phyloP scores from a whole-genome alignment of 1,139 yeast species.

The Debaryomycetaceae sp. region DNA sequence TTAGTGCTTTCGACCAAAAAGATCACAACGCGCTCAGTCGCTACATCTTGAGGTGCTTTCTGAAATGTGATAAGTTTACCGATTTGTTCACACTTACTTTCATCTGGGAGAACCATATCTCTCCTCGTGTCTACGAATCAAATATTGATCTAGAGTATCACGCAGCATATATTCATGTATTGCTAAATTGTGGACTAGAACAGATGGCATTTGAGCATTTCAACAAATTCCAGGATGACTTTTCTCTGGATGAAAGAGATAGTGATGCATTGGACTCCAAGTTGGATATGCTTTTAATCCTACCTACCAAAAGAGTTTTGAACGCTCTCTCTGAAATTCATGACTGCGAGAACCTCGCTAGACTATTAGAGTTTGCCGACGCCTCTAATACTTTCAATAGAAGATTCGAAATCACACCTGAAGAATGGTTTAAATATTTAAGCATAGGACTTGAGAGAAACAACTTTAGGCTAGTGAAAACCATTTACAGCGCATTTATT shows the following conservation, averaged over 20 bases:
- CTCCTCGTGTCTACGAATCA: constrained; percentile 3
- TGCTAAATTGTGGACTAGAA: constrained; percentile 23
- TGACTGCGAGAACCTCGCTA: constrained; percentile 18
- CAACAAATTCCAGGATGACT: constrained; percentile 7
- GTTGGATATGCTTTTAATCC: constrained; percentile 2
- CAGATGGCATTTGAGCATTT: constrained; percentile 20
- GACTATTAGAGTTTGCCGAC: constrained; percentile 11
- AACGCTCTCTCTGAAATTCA: constrained; percentile 10
- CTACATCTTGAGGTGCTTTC: constrained; percentile 9
- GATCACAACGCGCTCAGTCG: constrained; percentile 9
- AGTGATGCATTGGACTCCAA: background rate
- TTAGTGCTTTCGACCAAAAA: constrained; percentile 6
- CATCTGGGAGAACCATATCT: constrained; percentile 17
- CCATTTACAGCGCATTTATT: constrained; percentile 26
- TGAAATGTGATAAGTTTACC: constrained; percentile 13
- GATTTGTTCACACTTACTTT: constrained; percentile 15
- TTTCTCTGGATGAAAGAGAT: constrained; percentile 2
- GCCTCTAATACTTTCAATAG: constrained; percentile 2
- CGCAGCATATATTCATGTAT: constrained; percentile 19
- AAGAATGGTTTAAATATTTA: constrained; percentile 11
- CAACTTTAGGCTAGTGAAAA: constrained; percentile 25
- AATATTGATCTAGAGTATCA: constrained; percentile 17
- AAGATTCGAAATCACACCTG: constrained; percentile 5
- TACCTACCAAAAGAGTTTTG: constrained; percentile 16
- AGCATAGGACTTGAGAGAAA: constrained; percentile 20